Percentiles rank a stretch among this genome's conserved stretches.
Evolutionary conservation across 768 basidiomycete species (phyloP).

Genomic region (Punctularia strigosozonata): DNA sequence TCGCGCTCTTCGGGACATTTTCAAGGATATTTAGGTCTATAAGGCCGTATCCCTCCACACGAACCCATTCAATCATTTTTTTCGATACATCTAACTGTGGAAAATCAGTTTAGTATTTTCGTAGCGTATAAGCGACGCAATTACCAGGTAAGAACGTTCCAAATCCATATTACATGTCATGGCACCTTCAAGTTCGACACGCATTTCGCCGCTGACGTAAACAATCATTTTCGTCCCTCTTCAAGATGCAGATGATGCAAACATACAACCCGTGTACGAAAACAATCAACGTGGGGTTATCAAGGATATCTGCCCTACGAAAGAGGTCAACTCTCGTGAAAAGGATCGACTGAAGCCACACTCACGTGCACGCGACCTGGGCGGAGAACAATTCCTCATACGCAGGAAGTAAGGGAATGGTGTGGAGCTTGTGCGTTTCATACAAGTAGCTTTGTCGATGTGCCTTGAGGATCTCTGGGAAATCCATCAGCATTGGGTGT

Average conservation of each 20-base stretch:
- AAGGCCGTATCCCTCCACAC: conserved; percentile 50
- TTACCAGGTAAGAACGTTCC: conserved; percentile 79
- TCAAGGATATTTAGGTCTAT: conserved; percentile 83
- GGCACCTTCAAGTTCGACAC: conserved; percentile 69
- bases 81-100: conserved; percentile 77
- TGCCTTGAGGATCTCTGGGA: conserved; percentile 71
- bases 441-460: conserved; percentile 82
- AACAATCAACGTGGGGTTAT: conserved; percentile 66
- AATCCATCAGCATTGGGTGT: conserved; percentile 4
- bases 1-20: conserved; percentile 26
- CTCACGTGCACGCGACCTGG: conserved; percentile 87
- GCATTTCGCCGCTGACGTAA: conserved; percentile 66
- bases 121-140: conserved; percentile 5
- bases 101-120: neutral
- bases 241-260: neutral
- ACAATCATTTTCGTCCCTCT: conserved; percentile 1
- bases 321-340: neutral
- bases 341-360: conserved; percentile 5
- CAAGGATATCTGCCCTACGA: conserved; percentile 62
- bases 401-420: conserved; percentile 60
- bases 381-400: conserved; percentile 65
- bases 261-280: conserved; percentile 94
- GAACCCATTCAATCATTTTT: conserved; percentile 69
- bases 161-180: conserved; percentile 60
- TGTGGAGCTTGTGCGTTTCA: conserved; percentile 64